Evolutionary conservation across 495 filamentous ascomycete species (phyloP).

Genomic region (Podospora australis): DNA sequence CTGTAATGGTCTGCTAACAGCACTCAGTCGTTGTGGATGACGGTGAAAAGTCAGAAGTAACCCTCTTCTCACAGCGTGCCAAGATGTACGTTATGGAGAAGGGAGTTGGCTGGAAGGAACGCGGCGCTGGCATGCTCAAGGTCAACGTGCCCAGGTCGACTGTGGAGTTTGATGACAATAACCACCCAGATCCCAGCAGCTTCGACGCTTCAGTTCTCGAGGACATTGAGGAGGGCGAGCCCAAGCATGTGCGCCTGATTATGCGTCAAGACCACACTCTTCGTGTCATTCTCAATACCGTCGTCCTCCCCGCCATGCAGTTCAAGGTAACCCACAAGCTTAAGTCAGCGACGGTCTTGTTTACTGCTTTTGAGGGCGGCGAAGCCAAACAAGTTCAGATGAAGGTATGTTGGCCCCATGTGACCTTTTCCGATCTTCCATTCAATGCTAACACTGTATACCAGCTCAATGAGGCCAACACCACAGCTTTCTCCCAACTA

Average conservation of each 20-base stretch:
- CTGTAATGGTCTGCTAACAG: conserved; percentile 19
- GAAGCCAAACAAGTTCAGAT: conserved; percentile 55
- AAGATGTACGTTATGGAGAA: conserved; percentile 74
- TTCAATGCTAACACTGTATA: conserved; percentile 2
- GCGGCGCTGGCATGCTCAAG: conserved; percentile 75
- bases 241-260: conserved; percentile 56
- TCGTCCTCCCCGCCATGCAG: conserved; percentile 64
- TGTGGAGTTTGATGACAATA: conserved; percentile 41
- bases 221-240: conserved; percentile 32
- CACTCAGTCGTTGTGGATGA: conserved; percentile 43
- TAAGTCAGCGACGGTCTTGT: conserved; percentile 48
- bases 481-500: conserved; percentile 35
- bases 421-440: background rate
- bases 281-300: conserved; percentile 80
- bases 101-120: conserved; percentile 70
- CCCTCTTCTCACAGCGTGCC: conserved; percentile 58
- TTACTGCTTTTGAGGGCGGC: conserved; percentile 54
- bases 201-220: conserved; percentile 46
- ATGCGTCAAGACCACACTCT: conserved; percentile 82
- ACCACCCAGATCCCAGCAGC: conserved; percentile 31
- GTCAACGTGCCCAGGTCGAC: conserved; percentile 62
- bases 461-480: conserved; percentile 42
- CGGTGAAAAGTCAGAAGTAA: conserved; percentile 70
- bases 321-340: conserved; percentile 62
- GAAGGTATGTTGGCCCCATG: conserved; percentile 53